These are phyloP conservation scores for Metschnikowia dekortorum DNA, from an alignment of 805 yeast species.

Conservation along the genomic window DNA sequence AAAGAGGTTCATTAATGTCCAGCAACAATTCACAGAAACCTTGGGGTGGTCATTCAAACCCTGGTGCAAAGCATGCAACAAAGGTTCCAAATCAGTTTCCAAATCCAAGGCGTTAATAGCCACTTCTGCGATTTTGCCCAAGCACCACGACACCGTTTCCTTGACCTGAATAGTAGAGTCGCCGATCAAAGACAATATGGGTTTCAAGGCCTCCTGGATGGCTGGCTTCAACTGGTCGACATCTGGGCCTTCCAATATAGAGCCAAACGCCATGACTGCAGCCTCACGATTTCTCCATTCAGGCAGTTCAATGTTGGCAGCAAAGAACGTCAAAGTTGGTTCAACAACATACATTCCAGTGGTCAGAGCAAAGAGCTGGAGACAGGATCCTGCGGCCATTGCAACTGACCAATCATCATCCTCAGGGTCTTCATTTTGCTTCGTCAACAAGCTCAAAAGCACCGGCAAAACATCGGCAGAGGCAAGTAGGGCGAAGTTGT, in stretches of 20 bases:
- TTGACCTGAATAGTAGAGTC: conserved; percentile 82
- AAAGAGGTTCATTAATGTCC: conserved; percentile 89
- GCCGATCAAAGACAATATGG: conserved; percentile 67
- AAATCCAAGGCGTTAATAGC: conserved; percentile 73
- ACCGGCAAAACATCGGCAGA: conserved; percentile 85
- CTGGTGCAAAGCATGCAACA: conserved; percentile 64
- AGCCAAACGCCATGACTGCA: conserved; percentile 98
- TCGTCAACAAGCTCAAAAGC: conserved; percentile 68
- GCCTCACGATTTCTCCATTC: conserved; percentile 92
- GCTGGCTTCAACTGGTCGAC: conserved; percentile 60
- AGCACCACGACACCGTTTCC: conserved; percentile 98
- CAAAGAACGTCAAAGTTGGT: conserved; percentile 82
- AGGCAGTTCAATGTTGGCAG: conserved; percentile 52
- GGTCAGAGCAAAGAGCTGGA: conserved; percentile 88
- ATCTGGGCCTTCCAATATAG: conserved; percentile 92
- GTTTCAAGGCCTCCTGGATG: conserved; percentile 77
- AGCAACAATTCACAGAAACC: conserved; percentile 94
- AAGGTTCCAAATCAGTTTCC: conserved; percentile 59
- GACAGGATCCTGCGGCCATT: conserved; percentile 98
- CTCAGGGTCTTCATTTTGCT: conserved; percentile 89
- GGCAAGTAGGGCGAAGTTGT: conserved; percentile 82
- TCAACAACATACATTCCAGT: conserved; percentile 83
- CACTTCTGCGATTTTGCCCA: conserved; percentile 91
- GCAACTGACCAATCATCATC: conserved; percentile 97
- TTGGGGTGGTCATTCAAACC: conserved; percentile 93